Conservation (phyloP, 2,329 filamentous ascomycete genomes). For the Phyllosticta capitalensis region DNA sequence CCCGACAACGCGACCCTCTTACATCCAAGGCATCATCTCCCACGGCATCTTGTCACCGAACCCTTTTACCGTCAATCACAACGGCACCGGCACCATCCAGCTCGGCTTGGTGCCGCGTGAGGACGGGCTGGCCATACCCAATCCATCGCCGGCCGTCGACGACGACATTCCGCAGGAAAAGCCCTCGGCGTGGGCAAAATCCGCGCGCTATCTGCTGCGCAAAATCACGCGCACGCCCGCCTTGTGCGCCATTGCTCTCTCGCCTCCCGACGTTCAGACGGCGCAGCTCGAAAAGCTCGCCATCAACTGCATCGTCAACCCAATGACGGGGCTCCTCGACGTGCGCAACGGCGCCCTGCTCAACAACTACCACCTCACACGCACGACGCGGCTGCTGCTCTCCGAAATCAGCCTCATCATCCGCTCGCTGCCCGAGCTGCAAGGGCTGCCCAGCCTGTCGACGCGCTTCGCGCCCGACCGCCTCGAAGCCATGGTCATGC, state of each 20-base stretch:
- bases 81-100: slow-evolving; percentile 49
- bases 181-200: slow-evolving; percentile 27
- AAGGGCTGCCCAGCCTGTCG: slow-evolving; percentile 48
- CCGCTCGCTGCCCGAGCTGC: slow-evolving; percentile 62
- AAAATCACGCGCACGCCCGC: slow-evolving; percentile 53
- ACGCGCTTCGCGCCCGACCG: slow-evolving; percentile 52
- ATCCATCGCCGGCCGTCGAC: slow-evolving; percentile 14
- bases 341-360: slow-evolving; percentile 63
- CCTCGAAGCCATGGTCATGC: slow-evolving; percentile 50
- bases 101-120: slow-evolving; percentile 38
- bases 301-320: slow-evolving; percentile 67
- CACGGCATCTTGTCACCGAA: slow-evolving; percentile 44
- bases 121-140: slow-evolving; percentile 9
- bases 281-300: slow-evolving; percentile 72
- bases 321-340: slow-evolving; percentile 71
- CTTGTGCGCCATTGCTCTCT: slow-evolving; percentile 51
- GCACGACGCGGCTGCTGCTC: slow-evolving; percentile 61
- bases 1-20: slow-evolving; percentile 56
- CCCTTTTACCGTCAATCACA: slow-evolving; percentile 47
- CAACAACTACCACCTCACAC: slow-evolving; percentile 54
- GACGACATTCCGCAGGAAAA: slow-evolving; percentile 14
- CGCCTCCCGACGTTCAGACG: slow-evolving; percentile 53
- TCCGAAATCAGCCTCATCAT: slow-evolving; percentile 67
- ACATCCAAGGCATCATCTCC: slow-evolving; percentile 60
- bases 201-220: slow-evolving; percentile 52